Conservation (phyloP, 495 filamentous ascomycete genomes). For the Rostrohypoxylon terebratum region DNA sequence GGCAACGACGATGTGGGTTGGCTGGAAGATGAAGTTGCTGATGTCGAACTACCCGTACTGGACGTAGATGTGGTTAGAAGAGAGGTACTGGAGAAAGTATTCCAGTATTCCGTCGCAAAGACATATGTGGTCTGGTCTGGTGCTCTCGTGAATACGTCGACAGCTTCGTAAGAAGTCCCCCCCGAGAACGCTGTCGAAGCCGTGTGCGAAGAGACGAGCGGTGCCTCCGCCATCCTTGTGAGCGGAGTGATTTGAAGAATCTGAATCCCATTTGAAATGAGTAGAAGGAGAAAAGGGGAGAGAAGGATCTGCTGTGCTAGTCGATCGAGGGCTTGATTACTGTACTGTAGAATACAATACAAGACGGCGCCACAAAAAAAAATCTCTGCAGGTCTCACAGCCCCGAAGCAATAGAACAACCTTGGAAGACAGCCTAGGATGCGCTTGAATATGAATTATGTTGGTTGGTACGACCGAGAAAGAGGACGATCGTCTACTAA, state of each 20-base stretch:
- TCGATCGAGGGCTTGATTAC: not conserved
- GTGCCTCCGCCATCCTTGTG: constrained; percentile 13
- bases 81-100: constrained; percentile 10
- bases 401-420: constrained; percentile 21
- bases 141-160: constrained; percentile 21
- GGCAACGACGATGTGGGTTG: constrained; percentile 1
- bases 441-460: not conserved
- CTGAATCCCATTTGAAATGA: constrained; percentile 4
- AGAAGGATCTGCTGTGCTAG: not conserved
- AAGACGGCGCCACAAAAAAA: constrained; percentile 3
- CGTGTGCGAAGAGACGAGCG: constrained; percentile 16
- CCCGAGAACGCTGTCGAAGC: constrained; percentile 11
- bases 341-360: not conserved
- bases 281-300: constrained; percentile 1
- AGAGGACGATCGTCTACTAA: constrained; percentile 17
- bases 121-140: constrained; percentile 2
- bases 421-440: not conserved
- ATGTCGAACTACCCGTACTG: constrained; percentile 15
- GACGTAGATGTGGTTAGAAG: constrained; percentile 17
- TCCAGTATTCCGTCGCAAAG: constrained; percentile 15
- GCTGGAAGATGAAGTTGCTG: constrained; percentile 4
- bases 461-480: not conserved
- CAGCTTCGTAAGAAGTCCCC: constrained; percentile 21
- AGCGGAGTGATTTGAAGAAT: not conserved
- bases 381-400: constrained; percentile 12